Percentiles rank a stretch among this genome's conserved stretches.
phyloP scores from a whole-genome alignment of 805 yeast species.

The Saturnispora mendoncae region DNA sequence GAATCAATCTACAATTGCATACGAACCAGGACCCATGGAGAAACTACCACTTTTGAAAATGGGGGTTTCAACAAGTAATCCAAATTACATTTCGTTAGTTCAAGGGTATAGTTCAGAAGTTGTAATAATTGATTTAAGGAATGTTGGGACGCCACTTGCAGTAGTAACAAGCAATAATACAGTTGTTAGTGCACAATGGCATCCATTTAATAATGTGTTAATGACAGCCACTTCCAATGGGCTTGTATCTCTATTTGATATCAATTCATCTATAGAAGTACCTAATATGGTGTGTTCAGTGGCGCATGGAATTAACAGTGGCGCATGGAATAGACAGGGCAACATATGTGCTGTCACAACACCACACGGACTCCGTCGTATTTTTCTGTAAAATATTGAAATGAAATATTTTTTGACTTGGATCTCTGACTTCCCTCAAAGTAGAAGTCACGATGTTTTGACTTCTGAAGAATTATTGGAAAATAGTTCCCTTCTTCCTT shows the following conservation, averaged over 20 bases:
- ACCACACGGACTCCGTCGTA: slow-evolving; percentile 8
- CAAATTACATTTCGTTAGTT: slow-evolving; percentile 75
- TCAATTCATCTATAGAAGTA: slow-evolving; percentile 16
- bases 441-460: too few relatives aligned
- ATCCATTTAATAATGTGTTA: slow-evolving; percentile 60
- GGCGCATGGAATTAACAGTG: slow-evolving; percentile 4
- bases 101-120: slow-evolving; percentile 62
- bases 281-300: slow-evolving; percentile 2
- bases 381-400: background rate
- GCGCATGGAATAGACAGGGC: slow-evolving; percentile 7
- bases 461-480: too few relatives aligned
- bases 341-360: slow-evolving; percentile 4
- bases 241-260: slow-evolving; percentile 64
- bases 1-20: slow-evolving; percentile 91
- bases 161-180: background rate
- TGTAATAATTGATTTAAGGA: slow-evolving; percentile 71
- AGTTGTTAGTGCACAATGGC: slow-evolving; percentile 45
- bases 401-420: slow-evolving; percentile 1
- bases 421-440: background rate
- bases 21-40: slow-evolving; percentile 49
- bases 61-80: slow-evolving; percentile 70
- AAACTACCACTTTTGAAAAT: slow-evolving; percentile 57
- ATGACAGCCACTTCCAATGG: slow-evolving; percentile 65
- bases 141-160: slow-evolving; percentile 70
- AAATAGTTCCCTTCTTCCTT: background rate